A percentile compares a stretch with the other conserved stretches of the same genome.
These are phyloP conservation scores for Colletotrichum sp. DNA, from an alignment of 2,329 filamentous ascomycete genomes.

Conservation along the genomic window DNA sequence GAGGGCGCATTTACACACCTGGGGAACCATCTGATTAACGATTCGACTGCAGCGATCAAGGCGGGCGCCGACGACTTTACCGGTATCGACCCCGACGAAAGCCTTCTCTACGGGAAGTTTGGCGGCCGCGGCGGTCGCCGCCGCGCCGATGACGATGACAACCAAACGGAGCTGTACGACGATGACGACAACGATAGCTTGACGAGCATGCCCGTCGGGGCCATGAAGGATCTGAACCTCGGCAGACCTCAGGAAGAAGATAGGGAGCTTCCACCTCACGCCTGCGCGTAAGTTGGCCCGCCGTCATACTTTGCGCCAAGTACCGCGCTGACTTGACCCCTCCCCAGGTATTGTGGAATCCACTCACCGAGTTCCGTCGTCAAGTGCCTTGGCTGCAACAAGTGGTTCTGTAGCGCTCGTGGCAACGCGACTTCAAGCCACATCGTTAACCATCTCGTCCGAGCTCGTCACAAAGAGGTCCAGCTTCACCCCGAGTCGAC, in stretches of 20 bases:
- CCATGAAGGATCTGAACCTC: conserved; percentile 68
- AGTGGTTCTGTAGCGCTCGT: conserved; percentile 98
- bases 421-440: conserved; percentile 97
- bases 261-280: conserved; percentile 90
- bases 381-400: conserved; percentile 93
- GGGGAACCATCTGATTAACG: conserved; percentile 84
- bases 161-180: conserved; percentile 81
- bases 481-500: conserved; percentile 93
- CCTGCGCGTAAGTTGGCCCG: conserved; percentile 79
- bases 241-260: conserved; percentile 71
- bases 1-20: conserved; percentile 89
- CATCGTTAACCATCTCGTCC: conserved; percentile 97
- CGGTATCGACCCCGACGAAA: conserved; percentile 78
- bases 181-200: conserved; percentile 81
- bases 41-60: conserved; percentile 86
- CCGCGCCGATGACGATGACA: conserved; percentile 86
- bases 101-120: conserved; percentile 75
- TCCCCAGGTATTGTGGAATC: conserved; percentile 86
- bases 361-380: conserved; percentile 95
- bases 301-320: background rate
- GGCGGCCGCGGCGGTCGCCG: conserved; percentile 66
- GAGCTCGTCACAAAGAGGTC: conserved; percentile 97
- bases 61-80: conserved; percentile 79
- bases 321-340: background rate
- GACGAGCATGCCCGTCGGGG: conserved; percentile 81